Percentiles rank a stretch among this genome's conserved stretches.
Evolutionary conservation across 352 stramenopile genomes (phyloP).

Genomic region (Aphanomyces cochlioides): DNA sequence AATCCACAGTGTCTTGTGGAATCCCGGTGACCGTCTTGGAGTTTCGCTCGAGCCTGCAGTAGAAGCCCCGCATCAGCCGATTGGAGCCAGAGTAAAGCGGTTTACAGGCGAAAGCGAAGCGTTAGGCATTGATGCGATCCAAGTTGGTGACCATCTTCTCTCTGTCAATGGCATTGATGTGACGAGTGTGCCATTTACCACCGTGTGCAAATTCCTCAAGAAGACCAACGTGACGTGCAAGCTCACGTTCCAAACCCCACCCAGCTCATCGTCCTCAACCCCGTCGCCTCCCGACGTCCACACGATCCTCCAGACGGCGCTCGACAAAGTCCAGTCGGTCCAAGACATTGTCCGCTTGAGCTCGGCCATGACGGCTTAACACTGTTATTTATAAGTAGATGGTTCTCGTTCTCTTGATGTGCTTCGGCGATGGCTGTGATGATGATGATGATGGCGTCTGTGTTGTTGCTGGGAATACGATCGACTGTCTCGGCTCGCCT

Average conservation of each 20-base stretch:
- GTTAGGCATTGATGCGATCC: slow-evolving; percentile 59
- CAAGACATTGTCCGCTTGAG: slow-evolving; percentile 74
- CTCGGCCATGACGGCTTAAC: slow-evolving; percentile 45
- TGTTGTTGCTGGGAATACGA: not conserved
- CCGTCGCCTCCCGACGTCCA: slow-evolving; percentile 47
- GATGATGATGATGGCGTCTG: not conserved
- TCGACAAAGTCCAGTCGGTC: slow-evolving; percentile 70
- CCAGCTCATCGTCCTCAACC: slow-evolving; percentile 24
- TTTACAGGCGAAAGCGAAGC: slow-evolving; percentile 64
- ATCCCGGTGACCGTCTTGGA: slow-evolving; percentile 69
- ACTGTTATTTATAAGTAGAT: not conserved
- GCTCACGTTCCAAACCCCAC: slow-evolving; percentile 49
- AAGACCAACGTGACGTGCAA: slow-evolving; percentile 73
- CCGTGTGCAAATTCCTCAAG: slow-evolving; percentile 76
- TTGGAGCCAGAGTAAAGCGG: slow-evolving; percentile 58
- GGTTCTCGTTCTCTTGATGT: slow-evolving; percentile 17
- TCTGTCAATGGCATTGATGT: slow-evolving; percentile 74
- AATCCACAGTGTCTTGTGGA: slow-evolving; percentile 63
- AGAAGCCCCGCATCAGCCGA: slow-evolving; percentile 29
- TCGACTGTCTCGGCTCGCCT: not conserved
- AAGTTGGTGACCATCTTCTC: slow-evolving; percentile 57
- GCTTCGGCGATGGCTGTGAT: slow-evolving; percentile 8
- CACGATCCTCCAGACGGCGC: slow-evolving; percentile 63
- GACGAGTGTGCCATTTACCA: slow-evolving; percentile 47
- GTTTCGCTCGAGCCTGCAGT: slow-evolving; percentile 50